Conservation (phyloP, 805 yeast genomes). For the Kodamaea neixiangensis region DNA sequence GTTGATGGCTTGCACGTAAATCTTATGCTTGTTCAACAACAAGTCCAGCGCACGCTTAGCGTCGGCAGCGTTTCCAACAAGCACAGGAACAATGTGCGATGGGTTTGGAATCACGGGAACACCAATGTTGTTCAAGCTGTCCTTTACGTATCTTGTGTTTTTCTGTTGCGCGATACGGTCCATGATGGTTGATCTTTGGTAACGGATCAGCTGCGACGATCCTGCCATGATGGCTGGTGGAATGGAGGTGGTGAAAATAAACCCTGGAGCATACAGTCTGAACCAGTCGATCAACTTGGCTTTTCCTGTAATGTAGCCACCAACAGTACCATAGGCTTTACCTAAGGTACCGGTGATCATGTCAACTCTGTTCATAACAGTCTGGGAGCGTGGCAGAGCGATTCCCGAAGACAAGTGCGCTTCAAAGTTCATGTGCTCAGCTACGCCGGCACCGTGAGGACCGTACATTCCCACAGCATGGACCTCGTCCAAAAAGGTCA, state of each 20-base stretch:
- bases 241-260: slow-evolving; percentile 92
- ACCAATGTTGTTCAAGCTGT: slow-evolving; percentile 64
- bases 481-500: slow-evolving; percentile 96
- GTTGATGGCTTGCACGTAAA: slow-evolving; percentile 97
- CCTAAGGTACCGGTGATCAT: slow-evolving; percentile 98
- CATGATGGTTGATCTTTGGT: slow-evolving; percentile 72
- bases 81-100: slow-evolving; percentile 93
- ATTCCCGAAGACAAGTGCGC: slow-evolving; percentile 72
- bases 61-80: slow-evolving; percentile 90
- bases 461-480: slow-evolving; percentile 99
- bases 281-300: slow-evolving; percentile 87
- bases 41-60: slow-evolving; percentile 92
- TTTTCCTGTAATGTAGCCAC: slow-evolving; percentile 95
- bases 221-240: slow-evolving; percentile 99
- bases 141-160: slow-evolving; percentile 83
- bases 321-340: slow-evolving; percentile 95
- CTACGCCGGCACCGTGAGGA: slow-evolving; percentile 99
- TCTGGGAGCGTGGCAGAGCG: slow-evolving; percentile 46
- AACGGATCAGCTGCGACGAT: slow-evolving; percentile 81
- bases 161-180: slow-evolving; percentile 84
- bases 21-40: slow-evolving; percentile 77
- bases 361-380: slow-evolving; percentile 88
- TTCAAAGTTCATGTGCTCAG: slow-evolving; percentile 91
- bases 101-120: slow-evolving; percentile 98
- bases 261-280: slow-evolving; percentile 95